A percentile compares a stretch with the other conserved stretches of the same genome.
Conservation (phyloP, 2,329 filamentous ascomycete genomes). For the Onygenales sp. region DNA sequence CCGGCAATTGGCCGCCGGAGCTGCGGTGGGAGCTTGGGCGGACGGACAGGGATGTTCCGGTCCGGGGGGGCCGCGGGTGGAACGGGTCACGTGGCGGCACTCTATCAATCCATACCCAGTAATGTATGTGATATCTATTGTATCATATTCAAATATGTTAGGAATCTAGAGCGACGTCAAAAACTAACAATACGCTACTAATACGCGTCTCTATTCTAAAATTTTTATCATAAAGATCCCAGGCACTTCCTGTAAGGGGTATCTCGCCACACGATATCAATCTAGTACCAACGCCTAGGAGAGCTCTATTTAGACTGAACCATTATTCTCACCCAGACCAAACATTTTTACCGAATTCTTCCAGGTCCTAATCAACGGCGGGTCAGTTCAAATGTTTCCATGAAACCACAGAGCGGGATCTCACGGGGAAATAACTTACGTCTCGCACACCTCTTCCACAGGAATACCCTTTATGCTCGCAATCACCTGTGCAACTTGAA, state of each 20-base stretch:
- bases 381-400: background rate
- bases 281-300: background rate
- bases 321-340: slow-evolving; percentile 47
- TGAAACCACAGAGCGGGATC: background rate
- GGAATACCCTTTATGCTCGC: slow-evolving; percentile 73
- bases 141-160: no score
- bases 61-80: no score
- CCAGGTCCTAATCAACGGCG: slow-evolving; percentile 51
- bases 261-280: background rate
- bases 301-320: background rate
- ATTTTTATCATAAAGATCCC: no score
- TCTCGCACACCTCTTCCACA: slow-evolving; percentile 76
- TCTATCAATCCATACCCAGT: no score
- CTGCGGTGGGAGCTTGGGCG: background rate
- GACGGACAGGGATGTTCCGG: background rate
- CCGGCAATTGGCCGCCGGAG: background rate
- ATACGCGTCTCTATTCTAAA: no score
- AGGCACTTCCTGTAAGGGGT: background rate
- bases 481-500: slow-evolving; percentile 77
- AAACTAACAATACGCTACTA: no score
- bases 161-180: no score
- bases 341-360: slow-evolving; percentile 73
- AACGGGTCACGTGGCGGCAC: no score
- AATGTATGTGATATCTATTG: no score
- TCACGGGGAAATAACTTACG: slow-evolving; percentile 36